Evolutionary conservation across 257 asterid genomes (phyloP).

Genomic region (Jacaranda copaia): DNA sequence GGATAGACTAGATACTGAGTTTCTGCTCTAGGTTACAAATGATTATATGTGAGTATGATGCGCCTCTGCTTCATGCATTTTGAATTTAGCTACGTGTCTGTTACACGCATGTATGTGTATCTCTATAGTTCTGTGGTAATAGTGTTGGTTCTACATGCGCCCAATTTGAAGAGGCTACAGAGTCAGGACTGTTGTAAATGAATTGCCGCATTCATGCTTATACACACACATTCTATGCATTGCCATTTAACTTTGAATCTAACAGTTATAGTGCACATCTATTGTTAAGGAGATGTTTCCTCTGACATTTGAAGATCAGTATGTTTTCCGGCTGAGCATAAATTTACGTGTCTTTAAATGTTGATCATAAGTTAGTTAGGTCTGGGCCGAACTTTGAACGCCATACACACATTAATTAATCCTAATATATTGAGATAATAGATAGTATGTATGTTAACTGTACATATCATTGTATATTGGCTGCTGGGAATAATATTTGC

Average conservation of each 20-base stretch:
- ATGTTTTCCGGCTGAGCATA: neutral
- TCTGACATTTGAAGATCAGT: neutral
- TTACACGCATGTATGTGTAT: neutral
- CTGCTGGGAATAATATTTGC: constrained; percentile 20
- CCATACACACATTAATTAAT: constrained; percentile 4
- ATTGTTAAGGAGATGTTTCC: constrained; percentile 10
- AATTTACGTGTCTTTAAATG: neutral
- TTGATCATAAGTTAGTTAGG: neutral
- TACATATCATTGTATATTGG: neutral
- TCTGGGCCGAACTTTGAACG: neutral
- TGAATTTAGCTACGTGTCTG: neutral
- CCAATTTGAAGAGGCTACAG: constrained; percentile 23
- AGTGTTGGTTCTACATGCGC: constrained; percentile 9
- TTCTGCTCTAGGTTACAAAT: constrained; percentile 9
- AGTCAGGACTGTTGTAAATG: neutral
- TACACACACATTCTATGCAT: neutral
- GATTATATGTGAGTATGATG: neutral
- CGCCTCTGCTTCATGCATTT: constrained; percentile 5
- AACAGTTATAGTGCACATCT: neutral
- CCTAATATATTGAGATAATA: neutral
- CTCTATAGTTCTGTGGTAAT: neutral
- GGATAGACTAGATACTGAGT: neutral
- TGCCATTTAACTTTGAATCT: neutral
- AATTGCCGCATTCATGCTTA: neutral
- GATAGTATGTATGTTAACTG: neutral